Evolutionary conservation across 2,329 filamentous ascomycete species (phyloP), one percentile per base, ranked within the genome.

Genomic region (Trichocomaceae sp.): DNA sequence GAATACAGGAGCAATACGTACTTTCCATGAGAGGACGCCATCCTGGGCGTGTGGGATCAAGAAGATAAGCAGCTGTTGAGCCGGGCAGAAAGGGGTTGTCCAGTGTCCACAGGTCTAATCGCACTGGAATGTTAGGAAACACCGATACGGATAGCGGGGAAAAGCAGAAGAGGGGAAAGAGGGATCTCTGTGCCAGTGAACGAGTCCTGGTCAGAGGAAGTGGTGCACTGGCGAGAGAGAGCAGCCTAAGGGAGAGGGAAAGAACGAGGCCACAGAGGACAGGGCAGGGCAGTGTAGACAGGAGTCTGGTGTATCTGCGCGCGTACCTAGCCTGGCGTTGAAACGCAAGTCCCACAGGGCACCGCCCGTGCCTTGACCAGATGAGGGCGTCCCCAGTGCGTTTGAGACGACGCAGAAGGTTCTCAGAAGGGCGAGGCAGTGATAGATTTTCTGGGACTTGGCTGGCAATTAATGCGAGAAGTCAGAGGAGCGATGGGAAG

Each of bases 1-100:
- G 13, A 41, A 29, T 5, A 29, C 26, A 13, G 42, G 17, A 26
- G 19, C 23, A 47, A 15, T n/a, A 69, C 69, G 59, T 64, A 71
- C 69, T 69, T 70, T 63, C 64, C 67, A 58, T 69, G 68, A 42
- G 60, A 57, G 39, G 65, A 68, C 55, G 64, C 62, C 66, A 67
- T 68, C 54, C 54, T 63, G 50, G 49, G 55, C 50, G 46, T 41
- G 47, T 51, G 35, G 26, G 22, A 29, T 53, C n/a, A 17, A n/a
- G 33, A 33, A 44, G 35, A 47, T 41, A 41, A 47, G n/a, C 51
- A 31, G 33, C 22, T 13, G 22, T 47, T 23, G 47, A 31, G 46
- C n/a, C 35, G 26, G 39, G n/a, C 35, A 47, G 47, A 31, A 47
- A 53, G 23, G 35, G 44, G 39, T n/a, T n/a, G n/a, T n/a, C n/a